These are phyloP conservation scores for Phytophthora boehmeriae DNA, from an alignment of 352 stramenopile species.

Conservation along the genomic window DNA sequence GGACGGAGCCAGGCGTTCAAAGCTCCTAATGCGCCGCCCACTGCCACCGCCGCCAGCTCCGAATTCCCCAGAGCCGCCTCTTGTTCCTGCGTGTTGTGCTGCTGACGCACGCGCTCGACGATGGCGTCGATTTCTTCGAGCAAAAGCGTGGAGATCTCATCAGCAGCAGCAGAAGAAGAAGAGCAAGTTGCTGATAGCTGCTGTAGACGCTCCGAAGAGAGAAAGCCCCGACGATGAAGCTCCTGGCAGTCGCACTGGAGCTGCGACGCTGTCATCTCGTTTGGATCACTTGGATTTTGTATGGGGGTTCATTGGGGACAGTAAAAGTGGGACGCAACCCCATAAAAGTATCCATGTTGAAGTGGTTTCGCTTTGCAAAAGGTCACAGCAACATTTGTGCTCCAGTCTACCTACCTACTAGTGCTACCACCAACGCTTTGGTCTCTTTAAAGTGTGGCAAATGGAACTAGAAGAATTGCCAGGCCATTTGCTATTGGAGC, in stretches of 20 bases:
- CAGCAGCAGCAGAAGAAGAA: constrained; percentile 1
- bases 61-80: constrained; percentile 50
- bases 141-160: constrained; percentile 34
- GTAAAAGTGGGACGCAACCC: neutral
- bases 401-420: no score
- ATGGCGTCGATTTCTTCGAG: constrained; percentile 54
- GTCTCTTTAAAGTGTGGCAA: no score
- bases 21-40: constrained; percentile 66
- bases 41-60: constrained; percentile 66
- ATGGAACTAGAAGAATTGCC: constrained; percentile 42
- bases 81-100: constrained; percentile 59
- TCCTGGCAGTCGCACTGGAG: constrained; percentile 44
- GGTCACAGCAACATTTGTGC: no score
- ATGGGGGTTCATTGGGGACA: neutral
- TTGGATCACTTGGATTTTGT: constrained; percentile 2
- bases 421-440: no score
- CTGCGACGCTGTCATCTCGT: constrained; percentile 4
- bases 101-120: constrained; percentile 50
- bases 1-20: constrained; percentile 73
- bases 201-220: constrained; percentile 38
- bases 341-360: constrained; percentile 1
- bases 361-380: neutral
- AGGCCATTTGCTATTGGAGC: constrained; percentile 43
- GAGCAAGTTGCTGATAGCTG: constrained; percentile 30
- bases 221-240: constrained; percentile 37